These are phyloP conservation scores for Periconia macrospinosa DNA, from an alignment of 2,329 filamentous ascomycete genomes.

Conservation along the genomic window DNA sequence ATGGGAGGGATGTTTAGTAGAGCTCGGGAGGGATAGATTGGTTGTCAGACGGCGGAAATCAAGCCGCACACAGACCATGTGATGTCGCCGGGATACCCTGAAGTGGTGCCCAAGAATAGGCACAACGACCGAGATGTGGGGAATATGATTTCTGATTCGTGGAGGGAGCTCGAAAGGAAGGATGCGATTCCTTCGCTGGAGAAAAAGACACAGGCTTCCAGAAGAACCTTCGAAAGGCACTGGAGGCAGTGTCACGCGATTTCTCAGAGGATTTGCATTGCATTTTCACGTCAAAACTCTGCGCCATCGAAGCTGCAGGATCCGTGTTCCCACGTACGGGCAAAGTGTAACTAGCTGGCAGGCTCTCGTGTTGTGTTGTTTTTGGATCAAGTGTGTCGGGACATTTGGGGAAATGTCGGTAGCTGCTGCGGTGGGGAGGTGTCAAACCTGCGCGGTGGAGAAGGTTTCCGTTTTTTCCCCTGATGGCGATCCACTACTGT, in stretches of 20 bases:
- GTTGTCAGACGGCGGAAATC: slow-evolving; percentile 17
- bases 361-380: no score
- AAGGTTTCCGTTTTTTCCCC: not conserved
- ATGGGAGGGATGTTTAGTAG: not conserved
- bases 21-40: slow-evolving; percentile 5
- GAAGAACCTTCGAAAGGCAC: slow-evolving; percentile 30
- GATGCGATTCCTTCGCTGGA: not conserved
- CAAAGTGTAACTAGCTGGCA: no score
- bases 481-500: not conserved
- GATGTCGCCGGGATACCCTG: slow-evolving; percentile 16
- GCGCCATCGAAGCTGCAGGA: no score
- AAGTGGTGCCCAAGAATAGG: slow-evolving; percentile 1
- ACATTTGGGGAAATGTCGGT: no score
- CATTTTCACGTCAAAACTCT: slow-evolving; percentile 1
- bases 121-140: slow-evolving; percentile 6
- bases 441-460: not conserved
- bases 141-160: slow-evolving; percentile 26
- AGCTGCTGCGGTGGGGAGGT: not conserved
- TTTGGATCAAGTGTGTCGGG: no score
- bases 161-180: slow-evolving; percentile 22
- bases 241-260: no score
- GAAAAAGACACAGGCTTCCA: slow-evolving; percentile 23
- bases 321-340: no score
- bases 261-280: slow-evolving; percentile 22
- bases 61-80: slow-evolving; percentile 40